A percentile compares a stretch with the other conserved stretches of the same genome.
Conservation (phyloP, 495 filamentous ascomycete species). For the Aspergillus egyptiacus region DNA sequence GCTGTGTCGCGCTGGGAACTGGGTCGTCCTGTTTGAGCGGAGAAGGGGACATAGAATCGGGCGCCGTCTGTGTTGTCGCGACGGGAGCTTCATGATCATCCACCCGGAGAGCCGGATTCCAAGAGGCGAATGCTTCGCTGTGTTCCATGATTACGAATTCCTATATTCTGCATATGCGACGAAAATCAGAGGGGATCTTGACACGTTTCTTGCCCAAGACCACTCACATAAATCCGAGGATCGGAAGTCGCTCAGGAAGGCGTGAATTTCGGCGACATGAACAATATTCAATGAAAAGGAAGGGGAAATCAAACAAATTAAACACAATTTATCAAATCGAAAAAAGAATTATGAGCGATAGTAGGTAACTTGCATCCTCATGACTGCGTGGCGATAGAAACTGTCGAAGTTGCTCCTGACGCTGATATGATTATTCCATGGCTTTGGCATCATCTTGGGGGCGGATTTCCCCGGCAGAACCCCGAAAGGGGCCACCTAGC, state of each 20-base stretch:
- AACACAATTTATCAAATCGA: background rate
- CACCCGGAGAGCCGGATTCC: conserved; percentile 41
- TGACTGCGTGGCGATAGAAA: conserved; percentile 5
- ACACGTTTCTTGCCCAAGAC: conserved; percentile 8
- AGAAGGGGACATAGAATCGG: conserved; percentile 2
- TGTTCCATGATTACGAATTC: conserved; percentile 16
- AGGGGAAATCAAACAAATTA: background rate
- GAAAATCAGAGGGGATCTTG: conserved; percentile 9
- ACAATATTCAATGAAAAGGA: conserved; percentile 1
- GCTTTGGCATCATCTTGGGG: conserved; percentile 13
- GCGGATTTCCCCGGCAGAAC: conserved; percentile 9
- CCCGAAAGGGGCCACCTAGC: conserved; percentile 20
- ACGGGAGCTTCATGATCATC: conserved; percentile 16
- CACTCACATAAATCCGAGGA: conserved; percentile 15
- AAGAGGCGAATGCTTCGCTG: conserved; percentile 22
- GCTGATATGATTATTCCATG: conserved; percentile 1
- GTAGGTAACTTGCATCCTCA: conserved; percentile 4
- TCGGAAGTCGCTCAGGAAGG: conserved; percentile 7
- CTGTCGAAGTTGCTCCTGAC: background rate
- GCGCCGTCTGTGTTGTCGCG: conserved; percentile 11
- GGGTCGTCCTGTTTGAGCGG: background rate
- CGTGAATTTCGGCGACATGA: conserved; percentile 6
- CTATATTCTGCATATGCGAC: conserved; percentile 5
- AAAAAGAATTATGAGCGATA: conserved; percentile 5
- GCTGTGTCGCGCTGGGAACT: background rate